Conservation (phyloP, 768 basidiomycete genomes). For the Suillus subluteus region DNA sequence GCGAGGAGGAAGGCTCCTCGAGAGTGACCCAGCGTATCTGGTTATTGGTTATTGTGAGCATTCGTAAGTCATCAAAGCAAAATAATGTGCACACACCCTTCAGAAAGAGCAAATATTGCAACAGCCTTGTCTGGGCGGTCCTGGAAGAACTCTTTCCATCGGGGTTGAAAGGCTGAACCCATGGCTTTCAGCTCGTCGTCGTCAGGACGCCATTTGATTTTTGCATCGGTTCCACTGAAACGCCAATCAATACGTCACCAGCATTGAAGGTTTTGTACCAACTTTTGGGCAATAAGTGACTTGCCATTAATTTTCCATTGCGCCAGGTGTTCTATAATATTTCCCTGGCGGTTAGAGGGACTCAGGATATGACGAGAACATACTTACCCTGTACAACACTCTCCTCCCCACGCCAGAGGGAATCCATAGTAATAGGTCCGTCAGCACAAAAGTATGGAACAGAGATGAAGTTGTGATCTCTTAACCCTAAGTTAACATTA, state of each 20-base stretch:
- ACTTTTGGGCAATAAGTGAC: slow-evolving; percentile 60
- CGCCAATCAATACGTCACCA: neutral
- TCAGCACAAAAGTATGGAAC: slow-evolving; percentile 43
- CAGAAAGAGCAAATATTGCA: slow-evolving; percentile 1
- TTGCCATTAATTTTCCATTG: slow-evolving; percentile 41
- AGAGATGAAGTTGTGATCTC: slow-evolving; percentile 36
- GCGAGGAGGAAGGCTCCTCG: no score
- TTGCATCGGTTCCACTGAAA: slow-evolving; percentile 20
- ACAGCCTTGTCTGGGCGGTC: slow-evolving; percentile 27
- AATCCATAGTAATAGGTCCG: slow-evolving; percentile 50
- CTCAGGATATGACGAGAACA: slow-evolving; percentile 13
- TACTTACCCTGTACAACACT: slow-evolving; percentile 44
- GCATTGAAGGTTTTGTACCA: slow-evolving; percentile 11
- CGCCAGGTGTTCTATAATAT: slow-evolving; percentile 19
- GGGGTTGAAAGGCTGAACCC: slow-evolving; percentile 22
- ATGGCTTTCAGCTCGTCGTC: slow-evolving; percentile 23
- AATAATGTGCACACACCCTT: slow-evolving; percentile 4
- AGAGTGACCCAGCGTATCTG: no score
- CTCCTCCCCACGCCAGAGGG: slow-evolving; percentile 42
- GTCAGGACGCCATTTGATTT: slow-evolving; percentile 29
- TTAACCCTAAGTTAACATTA: neutral
- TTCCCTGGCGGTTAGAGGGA: neutral
- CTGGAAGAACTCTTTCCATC: slow-evolving; percentile 26
- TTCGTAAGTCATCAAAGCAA: neutral
- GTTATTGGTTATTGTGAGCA: no score